Conservation (phyloP, 2,329 filamentous ascomycete species). For the Paecilomyces niveus region DNA sequence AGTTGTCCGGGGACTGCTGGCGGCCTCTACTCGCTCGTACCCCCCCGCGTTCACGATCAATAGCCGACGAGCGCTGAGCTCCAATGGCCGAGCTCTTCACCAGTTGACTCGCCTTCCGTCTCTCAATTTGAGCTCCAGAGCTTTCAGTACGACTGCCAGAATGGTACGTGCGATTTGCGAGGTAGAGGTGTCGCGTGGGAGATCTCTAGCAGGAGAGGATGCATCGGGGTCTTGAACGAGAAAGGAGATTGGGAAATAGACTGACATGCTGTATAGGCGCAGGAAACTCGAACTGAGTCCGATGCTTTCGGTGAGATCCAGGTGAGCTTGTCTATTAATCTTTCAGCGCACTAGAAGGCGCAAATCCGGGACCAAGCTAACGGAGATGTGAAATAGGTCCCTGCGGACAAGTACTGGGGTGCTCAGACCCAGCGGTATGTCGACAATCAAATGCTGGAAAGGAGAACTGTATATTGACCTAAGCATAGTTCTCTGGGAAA, state of each 20-base stretch:
- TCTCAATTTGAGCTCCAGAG: constrained; percentile 25
- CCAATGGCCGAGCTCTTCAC: constrained; percentile 20
- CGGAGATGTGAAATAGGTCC: constrained; percentile 49
- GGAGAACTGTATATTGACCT: constrained; percentile 14
- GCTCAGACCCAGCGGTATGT: constrained; percentile 80
- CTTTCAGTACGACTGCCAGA: constrained; percentile 30
- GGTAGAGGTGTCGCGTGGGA: too few relatives aligned
- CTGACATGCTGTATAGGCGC: constrained; percentile 19
- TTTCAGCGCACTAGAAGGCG: neutral
- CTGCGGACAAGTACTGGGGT: constrained; percentile 94
- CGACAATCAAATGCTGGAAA: neutral
- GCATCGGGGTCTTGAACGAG: neutral
- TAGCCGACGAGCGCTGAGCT: constrained; percentile 22
- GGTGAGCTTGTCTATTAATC: constrained; percentile 22
- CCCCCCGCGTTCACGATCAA: constrained; percentile 19
- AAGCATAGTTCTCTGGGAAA: constrained; percentile 69
- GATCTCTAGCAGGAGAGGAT: neutral
- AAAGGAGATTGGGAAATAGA: neutral
- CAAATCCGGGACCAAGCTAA: too few relatives aligned
- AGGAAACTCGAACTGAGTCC: constrained; percentile 69
- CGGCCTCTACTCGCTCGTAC: constrained; percentile 14
- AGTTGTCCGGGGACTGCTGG: constrained; percentile 23
- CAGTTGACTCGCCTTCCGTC: constrained; percentile 32
- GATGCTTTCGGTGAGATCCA: constrained; percentile 98
- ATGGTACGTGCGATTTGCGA: constrained; percentile 24